These are phyloP conservation scores for Globisporangium carolinianum DNA, from an alignment of 352 stramenopile genomes.

Conservation along the genomic window DNA sequence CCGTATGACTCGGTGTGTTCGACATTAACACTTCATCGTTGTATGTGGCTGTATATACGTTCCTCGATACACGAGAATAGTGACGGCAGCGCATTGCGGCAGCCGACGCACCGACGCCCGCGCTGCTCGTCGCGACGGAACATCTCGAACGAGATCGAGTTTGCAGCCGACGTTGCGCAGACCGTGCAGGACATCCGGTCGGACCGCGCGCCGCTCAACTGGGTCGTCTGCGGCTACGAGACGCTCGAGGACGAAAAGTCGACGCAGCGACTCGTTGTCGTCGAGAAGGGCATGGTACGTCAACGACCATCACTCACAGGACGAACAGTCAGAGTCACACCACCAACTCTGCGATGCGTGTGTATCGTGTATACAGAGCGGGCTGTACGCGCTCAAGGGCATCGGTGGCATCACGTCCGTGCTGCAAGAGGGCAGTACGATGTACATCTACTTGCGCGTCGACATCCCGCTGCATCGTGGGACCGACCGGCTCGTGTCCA, in stretches of 20 bases:
- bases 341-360: too few species aligned
- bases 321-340: too few species aligned
- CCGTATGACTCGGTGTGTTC: background rate
- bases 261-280: slow-evolving; percentile 61
- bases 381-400: slow-evolving; percentile 75
- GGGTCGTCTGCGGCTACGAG: slow-evolving; percentile 80
- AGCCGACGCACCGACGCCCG: slow-evolving; percentile 49
- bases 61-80: slow-evolving; percentile 14
- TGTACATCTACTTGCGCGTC: slow-evolving; percentile 89
- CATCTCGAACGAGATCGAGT: slow-evolving; percentile 79
- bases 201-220: slow-evolving; percentile 76
- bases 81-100: slow-evolving; percentile 56
- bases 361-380: slow-evolving; percentile 29
- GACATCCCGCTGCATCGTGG: slow-evolving; percentile 77
- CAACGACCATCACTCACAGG: too few species aligned
- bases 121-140: slow-evolving; percentile 65
- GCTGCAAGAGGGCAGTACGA: slow-evolving; percentile 67
- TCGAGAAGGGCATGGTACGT: slow-evolving; percentile 83
- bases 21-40: background rate
- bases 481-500: slow-evolving; percentile 79
- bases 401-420: slow-evolving; percentile 73
- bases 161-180: slow-evolving; percentile 54
- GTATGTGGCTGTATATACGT: slow-evolving; percentile 2
- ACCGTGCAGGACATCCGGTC: slow-evolving; percentile 80
- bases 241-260: slow-evolving; percentile 47